These are phyloP conservation scores for Cucurbita argyrosperma DNA, from an alignment of 306 rosid species.

Conservation along the genomic window DNA sequence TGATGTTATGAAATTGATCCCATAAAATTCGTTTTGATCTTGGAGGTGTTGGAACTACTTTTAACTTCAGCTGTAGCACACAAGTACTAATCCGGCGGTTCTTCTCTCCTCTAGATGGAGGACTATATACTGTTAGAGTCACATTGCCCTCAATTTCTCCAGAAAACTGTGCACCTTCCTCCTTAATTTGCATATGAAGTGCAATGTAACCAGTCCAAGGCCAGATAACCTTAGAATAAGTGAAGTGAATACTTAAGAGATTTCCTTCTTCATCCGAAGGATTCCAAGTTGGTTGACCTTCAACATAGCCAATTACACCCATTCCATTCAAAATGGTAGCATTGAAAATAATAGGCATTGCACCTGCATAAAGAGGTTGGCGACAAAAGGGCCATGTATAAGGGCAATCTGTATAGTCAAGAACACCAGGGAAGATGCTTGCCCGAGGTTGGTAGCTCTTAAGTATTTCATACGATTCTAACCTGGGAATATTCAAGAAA, in stretches of 20 bases:
- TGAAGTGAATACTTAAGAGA: constrained; percentile 81
- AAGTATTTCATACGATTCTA: constrained; percentile 83
- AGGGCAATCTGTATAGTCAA: constrained; percentile 88
- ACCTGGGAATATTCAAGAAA: constrained; percentile 32
- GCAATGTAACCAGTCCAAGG: constrained; percentile 98
- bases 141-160: constrained; percentile 90
- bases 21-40: constrained; percentile 77
- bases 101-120: constrained; percentile 64
- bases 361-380: constrained; percentile 90
- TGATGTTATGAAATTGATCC: constrained; percentile 95
- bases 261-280: constrained; percentile 85
- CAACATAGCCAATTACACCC: constrained; percentile 83
- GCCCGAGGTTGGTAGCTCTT: constrained; percentile 80
- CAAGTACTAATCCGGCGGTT: constrained; percentile 41
- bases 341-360: constrained; percentile 95
- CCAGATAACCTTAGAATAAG: constrained; percentile 77
- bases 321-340: constrained; percentile 92
- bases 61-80: constrained; percentile 78
- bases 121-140: constrained; percentile 68
- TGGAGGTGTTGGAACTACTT: constrained; percentile 75
- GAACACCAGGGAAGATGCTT: constrained; percentile 78
- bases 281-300: constrained; percentile 78
- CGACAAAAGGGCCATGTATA: constrained; percentile 97
- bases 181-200: constrained; percentile 92
- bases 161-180: constrained; percentile 74